A percentile compares a stretch with the other conserved stretches of the same genome.
These are phyloP conservation scores for Besnoitia besnoiti DNA, from an alignment of 169 alveolate species.

Conservation along the genomic window DNA sequence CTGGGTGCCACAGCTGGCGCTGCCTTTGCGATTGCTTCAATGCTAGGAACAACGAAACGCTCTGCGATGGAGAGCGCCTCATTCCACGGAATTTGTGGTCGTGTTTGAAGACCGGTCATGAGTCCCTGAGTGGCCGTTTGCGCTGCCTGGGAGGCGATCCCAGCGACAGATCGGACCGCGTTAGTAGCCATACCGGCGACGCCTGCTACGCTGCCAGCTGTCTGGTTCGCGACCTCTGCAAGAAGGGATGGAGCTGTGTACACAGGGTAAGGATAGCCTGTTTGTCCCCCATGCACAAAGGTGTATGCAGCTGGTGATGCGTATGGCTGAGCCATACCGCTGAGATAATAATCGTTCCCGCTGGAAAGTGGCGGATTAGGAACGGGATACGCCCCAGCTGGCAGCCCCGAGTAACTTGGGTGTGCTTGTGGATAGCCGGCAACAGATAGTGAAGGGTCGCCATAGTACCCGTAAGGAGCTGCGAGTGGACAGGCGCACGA, in stretches of 20 bases:
- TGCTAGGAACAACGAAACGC: slow-evolving; percentile 32
- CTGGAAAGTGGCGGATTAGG: neutral
- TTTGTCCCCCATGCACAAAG: neutral
- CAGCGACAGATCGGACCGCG: slow-evolving; percentile 23
- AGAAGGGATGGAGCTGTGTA: slow-evolving; percentile 6
- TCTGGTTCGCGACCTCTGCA: neutral
- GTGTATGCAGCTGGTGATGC: neutral
- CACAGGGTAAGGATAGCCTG: neutral
- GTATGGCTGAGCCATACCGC: neutral
- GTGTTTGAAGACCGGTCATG: neutral
- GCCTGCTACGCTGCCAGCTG: neutral
- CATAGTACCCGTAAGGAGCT: neutral
- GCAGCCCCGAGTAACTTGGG: neutral
- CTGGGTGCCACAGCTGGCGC: neutral
- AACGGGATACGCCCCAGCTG: neutral
- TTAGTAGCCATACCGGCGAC: slow-evolving; percentile 15
- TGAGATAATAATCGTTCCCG: neutral
- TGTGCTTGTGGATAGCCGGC: neutral
- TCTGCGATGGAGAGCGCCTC: slow-evolving; percentile 33
- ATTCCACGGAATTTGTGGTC: neutral
- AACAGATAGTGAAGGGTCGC: neutral
- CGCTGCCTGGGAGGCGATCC: slow-evolving; percentile 25
- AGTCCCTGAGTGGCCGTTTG: neutral
- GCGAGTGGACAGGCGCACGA: neutral
- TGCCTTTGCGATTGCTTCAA: slow-evolving; percentile 26